These are phyloP conservation scores for Penicillium canescens DNA, from an alignment of 495 filamentous ascomycete species.

Conservation along the genomic window DNA sequence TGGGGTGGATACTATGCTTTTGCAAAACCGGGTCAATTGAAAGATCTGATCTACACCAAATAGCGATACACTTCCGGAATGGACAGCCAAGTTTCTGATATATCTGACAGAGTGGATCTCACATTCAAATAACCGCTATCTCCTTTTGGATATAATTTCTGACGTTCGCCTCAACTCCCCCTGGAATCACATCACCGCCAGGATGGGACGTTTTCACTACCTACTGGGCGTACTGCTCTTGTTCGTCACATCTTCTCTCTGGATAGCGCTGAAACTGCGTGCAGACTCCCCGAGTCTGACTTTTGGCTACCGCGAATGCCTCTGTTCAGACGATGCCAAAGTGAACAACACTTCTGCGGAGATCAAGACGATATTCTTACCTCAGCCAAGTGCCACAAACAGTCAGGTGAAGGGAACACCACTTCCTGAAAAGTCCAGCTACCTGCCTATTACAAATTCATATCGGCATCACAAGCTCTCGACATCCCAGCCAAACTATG, in stretches of 20 bases:
- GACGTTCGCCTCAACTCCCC: neutral
- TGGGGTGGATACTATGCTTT: too few relatives aligned
- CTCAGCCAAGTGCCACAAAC: neutral
- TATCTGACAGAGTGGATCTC: neutral
- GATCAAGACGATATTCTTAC: neutral
- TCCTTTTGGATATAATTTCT: neutral
- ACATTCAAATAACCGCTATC: neutral
- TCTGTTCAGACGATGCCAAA: neutral
- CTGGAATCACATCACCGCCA: neutral
- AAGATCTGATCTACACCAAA: too few relatives aligned
- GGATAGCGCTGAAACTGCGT: neutral
- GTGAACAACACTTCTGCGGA: neutral
- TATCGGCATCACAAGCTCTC: neutral
- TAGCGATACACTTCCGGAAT: too few relatives aligned
- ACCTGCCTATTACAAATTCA: neutral
- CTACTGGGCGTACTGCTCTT: neutral
- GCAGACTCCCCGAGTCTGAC: neutral
- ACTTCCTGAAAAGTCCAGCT: neutral
- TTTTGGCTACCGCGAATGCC: neutral
- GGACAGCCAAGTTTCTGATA: too few relatives aligned
- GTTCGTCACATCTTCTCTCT: neutral
- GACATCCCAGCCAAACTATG: slow-evolving; percentile 27
- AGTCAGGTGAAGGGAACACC: neutral
- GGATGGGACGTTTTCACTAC: neutral
- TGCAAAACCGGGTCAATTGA: too few relatives aligned